phyloP scores from a whole-genome alignment of 495 filamentous ascomycete genomes.

The Sordaria brevicollis region DNA sequence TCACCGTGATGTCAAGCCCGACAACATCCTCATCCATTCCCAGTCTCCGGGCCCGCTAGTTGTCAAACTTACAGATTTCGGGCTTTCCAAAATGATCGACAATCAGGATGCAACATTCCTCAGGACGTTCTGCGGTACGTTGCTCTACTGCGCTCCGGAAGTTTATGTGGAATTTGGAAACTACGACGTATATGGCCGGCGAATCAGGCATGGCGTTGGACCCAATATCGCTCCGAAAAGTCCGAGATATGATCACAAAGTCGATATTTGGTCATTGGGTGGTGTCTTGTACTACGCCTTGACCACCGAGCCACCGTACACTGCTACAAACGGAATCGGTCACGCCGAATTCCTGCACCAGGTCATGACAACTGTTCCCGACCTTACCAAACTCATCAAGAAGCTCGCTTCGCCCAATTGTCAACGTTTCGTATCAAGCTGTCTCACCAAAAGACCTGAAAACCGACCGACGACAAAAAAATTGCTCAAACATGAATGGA shows the following conservation, averaged over 20 bases:
- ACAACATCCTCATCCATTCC: conserved; percentile 81
- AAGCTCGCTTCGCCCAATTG: no score
- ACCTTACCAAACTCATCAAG: conserved; percentile 46
- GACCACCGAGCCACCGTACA: conserved; percentile 65
- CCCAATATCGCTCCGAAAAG: conserved; percentile 22
- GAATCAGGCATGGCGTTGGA: no score
- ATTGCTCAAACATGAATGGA: conserved; percentile 60
- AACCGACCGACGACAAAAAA: conserved; percentile 52
- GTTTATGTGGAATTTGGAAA: conserved; percentile 79
- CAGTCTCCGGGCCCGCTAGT: conserved; percentile 51
- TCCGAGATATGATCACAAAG: conserved; percentile 70
- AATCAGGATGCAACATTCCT: conserved; percentile 74
- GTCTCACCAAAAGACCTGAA: conserved; percentile 57
- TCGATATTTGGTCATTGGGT: conserved; percentile 91
- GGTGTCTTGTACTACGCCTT: conserved; percentile 81
- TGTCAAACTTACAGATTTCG: conserved; percentile 90
- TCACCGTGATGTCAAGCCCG: conserved; percentile 94
- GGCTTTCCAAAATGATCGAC: conserved; percentile 79
- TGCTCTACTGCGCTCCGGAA: conserved; percentile 92
- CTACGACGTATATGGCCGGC: conserved; percentile 37
- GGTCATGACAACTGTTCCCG: conserved; percentile 65
- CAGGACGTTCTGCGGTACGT: conserved; percentile 90
- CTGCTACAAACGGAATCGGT: conserved; percentile 45
- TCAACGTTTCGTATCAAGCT: conserved; percentile 16
- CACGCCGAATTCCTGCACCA: conserved; percentile 61